Evolutionary conservation across 345 rosid species (phyloP), one percentile per base, ranked within the genome.

Genomic region (Ricinus communis): DNA sequence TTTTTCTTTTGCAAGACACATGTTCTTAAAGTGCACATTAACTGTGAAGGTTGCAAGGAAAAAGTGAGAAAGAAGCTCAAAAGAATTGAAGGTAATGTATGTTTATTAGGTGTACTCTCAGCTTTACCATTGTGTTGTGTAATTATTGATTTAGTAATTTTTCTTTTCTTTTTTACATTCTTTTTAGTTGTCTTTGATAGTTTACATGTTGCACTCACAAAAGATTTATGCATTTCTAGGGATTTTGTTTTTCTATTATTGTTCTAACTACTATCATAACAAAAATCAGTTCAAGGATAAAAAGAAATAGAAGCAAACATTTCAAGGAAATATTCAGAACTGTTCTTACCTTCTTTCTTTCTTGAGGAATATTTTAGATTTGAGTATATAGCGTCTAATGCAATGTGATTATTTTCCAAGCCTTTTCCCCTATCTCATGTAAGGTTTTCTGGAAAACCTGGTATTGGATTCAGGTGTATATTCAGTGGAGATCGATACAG

Each of bases 1-100:
- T 56, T 49, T 22, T 74, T 69, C 27, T 22, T 46, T 50, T 33
- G 2, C 41, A 81, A 91, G 97, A 90, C 85, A 30, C 77, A 81
- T 80, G 38, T 80, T 72, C 90, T 92, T 68, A 87, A 82, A 69
- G 93, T 88, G 2, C 83, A 86, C 72, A 77, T 92, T 25, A 85
- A 92, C 75, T 92, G 97, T 80, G 84, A 83, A 72, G 93, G 97
- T 11, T 92, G 97, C 82, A 74, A 81, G 65, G 74, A 64, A 64
- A 90, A 80, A 76, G 93, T 92, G 74, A 84, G 80, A 87, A 92
- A 87, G 72, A 84, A 88, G 58, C 80, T 90, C 25, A 58, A 82
- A 67, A 92, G 87, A 79, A 84, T 88, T 81, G 86, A 92, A 67
- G 97, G 97, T 83, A 71, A 9, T 45, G n/a, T n/a, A 10, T 9